Base-by-base conservation (phyloP, 768 basidiomycete species). In the Boletus vermiculosoides region DNA sequence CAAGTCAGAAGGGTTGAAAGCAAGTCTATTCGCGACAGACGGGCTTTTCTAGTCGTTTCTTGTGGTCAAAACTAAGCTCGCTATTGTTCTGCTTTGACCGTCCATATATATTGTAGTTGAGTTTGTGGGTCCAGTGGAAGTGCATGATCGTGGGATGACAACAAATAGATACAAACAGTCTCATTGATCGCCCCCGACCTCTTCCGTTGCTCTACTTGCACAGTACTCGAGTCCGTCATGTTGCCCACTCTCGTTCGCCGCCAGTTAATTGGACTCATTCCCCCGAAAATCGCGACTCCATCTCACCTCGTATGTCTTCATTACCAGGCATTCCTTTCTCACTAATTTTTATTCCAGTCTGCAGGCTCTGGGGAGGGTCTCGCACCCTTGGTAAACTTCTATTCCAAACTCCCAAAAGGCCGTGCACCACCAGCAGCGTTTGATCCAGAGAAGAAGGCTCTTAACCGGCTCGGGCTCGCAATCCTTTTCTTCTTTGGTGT, bases 361-460 rank as follows among this genome's bases (percentile, higher is more conserved):
- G 84, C 90, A 51, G 90, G 87, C 54, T 84, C 89, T 52, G 92
- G 92, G 44, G 84, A 84, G 44, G 85, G 90, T 60, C 88, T 96
- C 52, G 78, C 82, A 56, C 86, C 86, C 33, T 88, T 98, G 69
- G 93, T 97, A 61, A 86, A 92, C 64, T 98, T 97, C 77, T 98
- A 98, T 80, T 94, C 91, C 58, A 95, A 93, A 75, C 84, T 98
- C 49, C 96, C 94, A 62, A 98, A 98, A 73, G 95, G 95, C 45
- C 78, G 84, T 40, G 83, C 85, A 36, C 78, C 90, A 18, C 70
- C 79, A 39, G 76, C 84, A 20, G 77, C 80, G 52, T 75, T 75
- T 53, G 91, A 93, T 22, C 77, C 96, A 67, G 94, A 92, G 60
- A 84, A 85, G 76, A 96, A 92, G 73, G 94, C 92, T 40, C 0